phyloP scores from a whole-genome alignment of 192 early-diverging fungal species.

The Coemansia sp. region DNA sequence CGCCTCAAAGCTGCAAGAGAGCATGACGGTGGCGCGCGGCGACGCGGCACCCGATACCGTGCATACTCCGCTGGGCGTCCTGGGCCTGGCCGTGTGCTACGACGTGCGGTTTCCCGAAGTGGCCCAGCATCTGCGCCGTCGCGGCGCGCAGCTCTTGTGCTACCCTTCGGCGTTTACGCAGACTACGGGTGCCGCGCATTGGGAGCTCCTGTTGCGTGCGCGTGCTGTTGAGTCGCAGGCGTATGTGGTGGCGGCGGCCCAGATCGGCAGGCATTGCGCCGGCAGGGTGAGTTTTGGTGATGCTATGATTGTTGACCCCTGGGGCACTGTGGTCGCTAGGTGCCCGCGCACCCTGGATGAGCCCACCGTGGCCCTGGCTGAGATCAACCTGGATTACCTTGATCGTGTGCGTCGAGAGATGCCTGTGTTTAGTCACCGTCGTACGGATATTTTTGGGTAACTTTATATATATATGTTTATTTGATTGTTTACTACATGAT shows the following conservation, averaged over 20 bases:
- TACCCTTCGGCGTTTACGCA: conserved; percentile 83
- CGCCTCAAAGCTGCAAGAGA: conserved; percentile 44
- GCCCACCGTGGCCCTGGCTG: conserved; percentile 61
- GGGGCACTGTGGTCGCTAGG: conserved; percentile 71
- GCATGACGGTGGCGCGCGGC: conserved; percentile 18
- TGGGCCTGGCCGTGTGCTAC: conserved; percentile 72
- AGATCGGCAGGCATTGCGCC: conserved; percentile 69
- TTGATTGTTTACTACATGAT: background rate
- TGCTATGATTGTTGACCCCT: conserved; percentile 83
- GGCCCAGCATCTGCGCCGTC: conserved; percentile 54
- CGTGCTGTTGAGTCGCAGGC: conserved; percentile 83
- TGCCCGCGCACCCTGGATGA: conserved; percentile 56
- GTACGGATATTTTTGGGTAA: conserved; percentile 57
- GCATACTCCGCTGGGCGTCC: conserved; percentile 55
- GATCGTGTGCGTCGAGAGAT: conserved; percentile 64
- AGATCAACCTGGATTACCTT: conserved; percentile 63
- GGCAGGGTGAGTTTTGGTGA: conserved; percentile 74
- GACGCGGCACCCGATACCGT: conserved; percentile 16
- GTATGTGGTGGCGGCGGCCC: conserved; percentile 80
- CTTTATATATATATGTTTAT: conserved; percentile 11
- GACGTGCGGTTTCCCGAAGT: conserved; percentile 80
- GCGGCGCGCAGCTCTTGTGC: conserved; percentile 69
- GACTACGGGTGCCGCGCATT: conserved; percentile 78
- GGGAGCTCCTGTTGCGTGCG: conserved; percentile 75
- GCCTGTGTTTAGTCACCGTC: conserved; percentile 70